A percentile compares a stretch with the other conserved stretches of the same genome.
phyloP scores from a whole-genome alignment of 768 basidiomycete species.

The button mushroom (Agaricus bisporus) region DNA sequence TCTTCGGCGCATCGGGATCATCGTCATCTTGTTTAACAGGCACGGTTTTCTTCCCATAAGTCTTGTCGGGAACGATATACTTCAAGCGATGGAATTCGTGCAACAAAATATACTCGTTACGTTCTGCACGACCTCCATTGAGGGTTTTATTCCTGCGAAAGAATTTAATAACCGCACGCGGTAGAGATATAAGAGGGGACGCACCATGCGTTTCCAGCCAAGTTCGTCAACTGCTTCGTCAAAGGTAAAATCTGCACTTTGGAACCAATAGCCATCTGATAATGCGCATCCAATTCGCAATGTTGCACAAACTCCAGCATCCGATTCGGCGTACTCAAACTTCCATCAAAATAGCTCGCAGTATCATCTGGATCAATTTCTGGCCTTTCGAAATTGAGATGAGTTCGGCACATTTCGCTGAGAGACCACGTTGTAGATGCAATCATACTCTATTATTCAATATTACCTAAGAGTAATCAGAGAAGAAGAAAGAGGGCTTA shows the following conservation, averaged over 20 bases:
- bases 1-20: constrained; percentile 35
- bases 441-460: constrained; percentile 75
- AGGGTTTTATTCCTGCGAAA: constrained; percentile 86
- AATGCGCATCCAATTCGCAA: constrained; percentile 93
- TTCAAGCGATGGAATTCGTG: constrained; percentile 97
- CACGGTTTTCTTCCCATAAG: constrained; percentile 68
- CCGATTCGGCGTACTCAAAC: constrained; percentile 65
- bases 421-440: constrained; percentile 96
- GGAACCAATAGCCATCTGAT: constrained; percentile 93
- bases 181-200: not conserved
- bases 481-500: constrained; percentile 22
- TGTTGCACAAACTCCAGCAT: constrained; percentile 87
- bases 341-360: constrained; percentile 82
- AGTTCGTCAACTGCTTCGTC: constrained; percentile 88
- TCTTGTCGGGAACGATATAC: constrained; percentile 95
- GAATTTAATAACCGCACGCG: not conserved
- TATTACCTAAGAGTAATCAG: not conserved
- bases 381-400: constrained; percentile 79
- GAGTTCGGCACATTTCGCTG: constrained; percentile 92
- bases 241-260: constrained; percentile 93
- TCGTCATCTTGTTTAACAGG: constrained; percentile 48
- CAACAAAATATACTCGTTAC: constrained; percentile 97
- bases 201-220: constrained; percentile 96
- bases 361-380: constrained; percentile 98
- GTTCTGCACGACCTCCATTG: constrained; percentile 95